Base-by-base conservation (phyloP, 2,329 filamentous ascomycete genomes). In the Trichophaea hybrida region DNA sequence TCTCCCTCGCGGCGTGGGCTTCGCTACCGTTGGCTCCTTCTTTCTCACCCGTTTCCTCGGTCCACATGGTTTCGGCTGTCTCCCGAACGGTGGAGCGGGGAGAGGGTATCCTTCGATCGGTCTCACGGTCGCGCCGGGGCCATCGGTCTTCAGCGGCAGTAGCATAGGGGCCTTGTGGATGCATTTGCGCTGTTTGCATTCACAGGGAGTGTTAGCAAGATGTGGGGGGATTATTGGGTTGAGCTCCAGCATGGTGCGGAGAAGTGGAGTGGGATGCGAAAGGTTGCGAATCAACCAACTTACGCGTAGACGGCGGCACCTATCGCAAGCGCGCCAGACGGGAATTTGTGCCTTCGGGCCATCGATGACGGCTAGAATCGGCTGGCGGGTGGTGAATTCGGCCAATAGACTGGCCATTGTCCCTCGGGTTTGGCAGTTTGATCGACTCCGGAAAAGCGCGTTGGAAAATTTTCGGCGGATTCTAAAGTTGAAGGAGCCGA, bases 311-410 rank as follows among this genome's bases (percentile, higher is more conserved):
- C 24, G 34, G 10, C 34, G 50, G 49, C 40, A 56, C 2, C 33
- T 34, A 4, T 40, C 32, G n/a, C 58, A 59, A 31, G 58, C 40
- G 24, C 58, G 51, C 58, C 58, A 59, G 38, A 56, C 52, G 6
- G 58, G 51, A 6, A 59, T 37, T n/a, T 56, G 33, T 13, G 38
- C 10, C 38, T 15, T 10, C 10, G 38, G n/a, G 10, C 38, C 38
- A 15, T 10, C n/a, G 38, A 43, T 15, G 38, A 43, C 38, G 38
- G 38, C n/a, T 2, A 43, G 38, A 15, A 12, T 43, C 38, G 38
- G 38, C 10, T 12, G 38, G 10, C 10, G 38, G 38, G 2, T 43
- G 10, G 38, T 10, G 38, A 43, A 15, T 24, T 24, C 24, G 3
- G 24, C 24, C 24, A 24, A 24, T 24, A 24, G 24, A 24, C 3